Evolutionary conservation across 2,329 filamentous ascomycete genomes (phyloP).

Genomic region (Macrophomina pseudophaseolina): DNA sequence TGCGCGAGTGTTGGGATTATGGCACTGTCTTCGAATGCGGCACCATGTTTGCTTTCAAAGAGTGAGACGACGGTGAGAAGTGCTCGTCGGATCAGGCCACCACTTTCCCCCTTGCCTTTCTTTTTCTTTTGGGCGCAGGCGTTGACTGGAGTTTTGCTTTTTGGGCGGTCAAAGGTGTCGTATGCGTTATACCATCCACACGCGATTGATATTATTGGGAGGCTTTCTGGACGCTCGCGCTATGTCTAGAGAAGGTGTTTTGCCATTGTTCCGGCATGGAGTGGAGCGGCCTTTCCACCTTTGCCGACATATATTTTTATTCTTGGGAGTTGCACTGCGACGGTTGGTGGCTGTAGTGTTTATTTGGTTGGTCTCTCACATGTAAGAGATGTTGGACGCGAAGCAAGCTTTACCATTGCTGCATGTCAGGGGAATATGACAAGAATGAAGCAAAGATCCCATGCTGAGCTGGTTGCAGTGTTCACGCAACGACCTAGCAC

Average conservation of each 20-base stretch:
- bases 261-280: background rate
- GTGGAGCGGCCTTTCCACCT: background rate
- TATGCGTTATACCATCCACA: slow-evolving; percentile 8
- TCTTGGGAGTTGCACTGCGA: background rate
- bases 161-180: background rate
- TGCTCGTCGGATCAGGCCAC: too few relatives aligned
- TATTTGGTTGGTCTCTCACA: background rate
- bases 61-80: slow-evolving; percentile 11
- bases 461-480: background rate
- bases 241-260: background rate
- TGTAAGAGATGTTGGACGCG: background rate
- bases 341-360: slow-evolving; percentile 1
- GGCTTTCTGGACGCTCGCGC: background rate
- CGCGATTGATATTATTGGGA: background rate
- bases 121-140: background rate
- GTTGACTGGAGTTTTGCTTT: background rate
- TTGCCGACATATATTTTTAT: background rate
- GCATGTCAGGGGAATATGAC: background rate
- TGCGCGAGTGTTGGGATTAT: slow-evolving; percentile 42
- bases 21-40: slow-evolving; percentile 46
- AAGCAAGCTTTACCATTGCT: background rate
- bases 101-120: background rate
- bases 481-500: background rate
- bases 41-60: slow-evolving; percentile 43
- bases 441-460: background rate